Evolutionary conservation across 2,329 filamentous ascomycete genomes (phyloP).

Genomic region (Ophiosphaerella herpotricha): DNA sequence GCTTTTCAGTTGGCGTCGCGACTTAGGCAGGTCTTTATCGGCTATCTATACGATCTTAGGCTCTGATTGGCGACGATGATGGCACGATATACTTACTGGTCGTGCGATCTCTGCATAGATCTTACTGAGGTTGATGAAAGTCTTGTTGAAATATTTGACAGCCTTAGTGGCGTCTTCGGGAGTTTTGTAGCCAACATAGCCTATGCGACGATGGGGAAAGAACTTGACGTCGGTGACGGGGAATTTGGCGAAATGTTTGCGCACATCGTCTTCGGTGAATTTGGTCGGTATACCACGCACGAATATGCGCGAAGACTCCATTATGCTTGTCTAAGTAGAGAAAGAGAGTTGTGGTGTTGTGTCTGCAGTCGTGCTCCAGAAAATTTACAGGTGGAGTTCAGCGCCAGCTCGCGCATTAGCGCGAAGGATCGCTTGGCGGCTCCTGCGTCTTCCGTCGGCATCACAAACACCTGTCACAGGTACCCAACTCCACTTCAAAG

Average conservation of each 20-base stretch:
- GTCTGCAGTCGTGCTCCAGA: background rate
- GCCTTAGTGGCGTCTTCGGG: constrained; percentile 79
- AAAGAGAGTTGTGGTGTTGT: constrained; percentile 3
- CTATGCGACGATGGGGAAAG: constrained; percentile 86
- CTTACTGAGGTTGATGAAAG: constrained; percentile 94
- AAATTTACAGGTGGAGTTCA: constrained; percentile 10
- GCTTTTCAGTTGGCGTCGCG: constrained; percentile 35
- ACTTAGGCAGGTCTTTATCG: constrained; percentile 42
- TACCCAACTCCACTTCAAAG: background rate
- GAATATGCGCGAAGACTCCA: constrained; percentile 80
- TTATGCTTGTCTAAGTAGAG: constrained; percentile 13
- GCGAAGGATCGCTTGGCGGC: constrained; percentile 2
- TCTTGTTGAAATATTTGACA: constrained; percentile 92
- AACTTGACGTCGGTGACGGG: constrained; percentile 91
- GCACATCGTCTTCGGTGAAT: constrained; percentile 82
- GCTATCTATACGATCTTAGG: constrained; percentile 39
- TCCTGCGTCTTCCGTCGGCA: background rate
- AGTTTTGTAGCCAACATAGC: constrained; percentile 91
- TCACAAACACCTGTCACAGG: background rate
- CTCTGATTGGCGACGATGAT: constrained; percentile 7
- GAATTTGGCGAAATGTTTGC: constrained; percentile 82
- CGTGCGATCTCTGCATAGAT: constrained; percentile 87
- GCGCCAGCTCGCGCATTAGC: constrained; percentile 10
- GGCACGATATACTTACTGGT: constrained; percentile 61
- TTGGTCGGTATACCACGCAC: constrained; percentile 78